Percentiles rank a stretch among this genome's conserved stretches.
Conservation (phyloP, 108 stramenopile genomes). For the Cyclotella baltica region DNA sequence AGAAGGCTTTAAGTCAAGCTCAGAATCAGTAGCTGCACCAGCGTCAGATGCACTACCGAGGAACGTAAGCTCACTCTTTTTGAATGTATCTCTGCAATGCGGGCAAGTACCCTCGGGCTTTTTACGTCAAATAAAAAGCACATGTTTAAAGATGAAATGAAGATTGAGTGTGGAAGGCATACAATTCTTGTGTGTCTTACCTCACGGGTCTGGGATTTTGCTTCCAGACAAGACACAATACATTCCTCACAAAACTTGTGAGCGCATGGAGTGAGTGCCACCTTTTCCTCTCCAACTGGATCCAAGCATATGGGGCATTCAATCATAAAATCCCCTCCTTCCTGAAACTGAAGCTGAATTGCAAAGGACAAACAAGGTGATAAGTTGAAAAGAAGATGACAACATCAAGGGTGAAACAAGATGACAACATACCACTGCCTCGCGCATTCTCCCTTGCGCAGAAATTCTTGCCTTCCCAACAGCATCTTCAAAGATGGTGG, state of each 20-base stretch:
- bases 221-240: slow-evolving; percentile 19
- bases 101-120: not conserved
- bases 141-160: no score
- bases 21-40: no score
- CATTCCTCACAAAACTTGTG: slow-evolving; percentile 40
- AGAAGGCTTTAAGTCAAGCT: no score
- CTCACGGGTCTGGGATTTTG: slow-evolving; percentile 20
- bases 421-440: no score
- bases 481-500: not conserved
- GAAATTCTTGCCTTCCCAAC: not conserved
- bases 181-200: not conserved
- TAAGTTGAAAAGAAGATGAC: no score
- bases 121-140: no score
- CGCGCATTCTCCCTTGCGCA: not conserved
- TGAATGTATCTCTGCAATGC: not conserved
- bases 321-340: slow-evolving; percentile 25
- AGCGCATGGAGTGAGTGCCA: slow-evolving; percentile 45
- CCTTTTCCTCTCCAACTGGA: slow-evolving; percentile 14
- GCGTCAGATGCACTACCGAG: not conserved
- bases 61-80: not conserved
- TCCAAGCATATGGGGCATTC: slow-evolving; percentile 43
- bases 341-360: not conserved
- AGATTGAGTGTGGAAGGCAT: no score
- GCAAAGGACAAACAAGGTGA: no score
- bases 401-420: no score